Base-by-base conservation (phyloP, 2,329 filamentous ascomycete genomes). In the Akanthomyces lecanii region DNA sequence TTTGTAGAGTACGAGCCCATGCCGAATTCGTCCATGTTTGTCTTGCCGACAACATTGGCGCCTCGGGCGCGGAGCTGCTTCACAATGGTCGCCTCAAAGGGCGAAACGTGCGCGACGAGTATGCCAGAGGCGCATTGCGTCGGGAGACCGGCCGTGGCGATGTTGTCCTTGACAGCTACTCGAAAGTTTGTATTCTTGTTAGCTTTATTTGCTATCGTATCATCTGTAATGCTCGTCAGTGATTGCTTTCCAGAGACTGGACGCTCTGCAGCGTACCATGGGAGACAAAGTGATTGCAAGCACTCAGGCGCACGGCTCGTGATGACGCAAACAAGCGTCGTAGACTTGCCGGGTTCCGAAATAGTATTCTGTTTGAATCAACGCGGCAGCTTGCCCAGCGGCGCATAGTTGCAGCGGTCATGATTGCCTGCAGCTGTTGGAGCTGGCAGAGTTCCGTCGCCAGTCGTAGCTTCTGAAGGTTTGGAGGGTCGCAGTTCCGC, bases 1-100 rank as follows among this genome's bases (percentile, higher is more conserved):
- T 88, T 87, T 58, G 78, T 78, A 1, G 91, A 93, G 69, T 97
- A 89, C 10, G 92, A 96, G 2, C 92, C 92, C 93, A 97, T 97
- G 33, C 93, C 92, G 73, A 97, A 97, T 73, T 96, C 95, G 76
- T 98, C 95, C 81, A 98, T 87, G 73, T 96, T 97, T 2, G 92
- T 93, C 75, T 97, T 97, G 7, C 89, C 89, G 1, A 87, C 81
- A 2, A 94, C 74, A 6, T 82, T 74, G 6, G 85, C 87, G 48
- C 89, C 89, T 5, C 83, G 81, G 33, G 78, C 72, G 62, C 84
- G 82, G 40, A 97, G 81, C 69, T 88, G 84, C 58, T 81, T 77
- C 40, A 96, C 86, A 21, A 97, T 87, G 10, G 91, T 94, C 21
- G 94, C 92, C 72, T 93, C 86, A 74, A 90, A 94, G 4, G 93